phyloP scores from a whole-genome alignment of 805 yeast genomes.

The Cyberlindnera japonica region DNA sequence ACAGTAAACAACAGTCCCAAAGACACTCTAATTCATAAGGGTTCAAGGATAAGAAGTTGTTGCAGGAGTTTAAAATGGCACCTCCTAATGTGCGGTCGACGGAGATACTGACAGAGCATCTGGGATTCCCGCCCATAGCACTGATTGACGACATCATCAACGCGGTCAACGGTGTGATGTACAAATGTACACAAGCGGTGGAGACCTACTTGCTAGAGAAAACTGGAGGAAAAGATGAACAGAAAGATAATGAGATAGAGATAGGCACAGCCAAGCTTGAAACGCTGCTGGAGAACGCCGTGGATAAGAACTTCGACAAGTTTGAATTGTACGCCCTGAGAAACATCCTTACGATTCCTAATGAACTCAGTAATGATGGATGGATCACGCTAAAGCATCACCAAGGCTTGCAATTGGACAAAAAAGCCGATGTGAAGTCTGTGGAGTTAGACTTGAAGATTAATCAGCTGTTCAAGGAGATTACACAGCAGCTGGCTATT shows the following conservation, averaged over 20 bases:
- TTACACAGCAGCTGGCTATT: slow-evolving; percentile 41
- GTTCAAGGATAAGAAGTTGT: background rate
- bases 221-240: slow-evolving; percentile 10
- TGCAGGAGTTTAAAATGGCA: slow-evolving; percentile 10
- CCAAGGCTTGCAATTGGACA: slow-evolving; percentile 38
- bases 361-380: slow-evolving; percentile 45
- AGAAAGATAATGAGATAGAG: slow-evolving; percentile 50
- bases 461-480: slow-evolving; percentile 33
- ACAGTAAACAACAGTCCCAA: background rate
- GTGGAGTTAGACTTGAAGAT: slow-evolving; percentile 32
- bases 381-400: slow-evolving; percentile 70
- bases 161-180: slow-evolving; percentile 79
- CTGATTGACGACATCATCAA: slow-evolving; percentile 84
- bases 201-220: slow-evolving; percentile 52
- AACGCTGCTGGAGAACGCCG: slow-evolving; percentile 65
- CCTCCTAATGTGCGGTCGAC: slow-evolving; percentile 30
- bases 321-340: slow-evolving; percentile 78
- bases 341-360: slow-evolving; percentile 71
- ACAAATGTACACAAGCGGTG: slow-evolving; percentile 75
- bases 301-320: slow-evolving; percentile 81
- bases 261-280: slow-evolving; percentile 82
- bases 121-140: slow-evolving; percentile 80
- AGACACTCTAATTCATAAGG: background rate
- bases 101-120: slow-evolving; percentile 73
- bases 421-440: slow-evolving; percentile 17